Base-by-base conservation (phyloP, 2,329 filamentous ascomycete genomes). In the Eutypella sp. region DNA sequence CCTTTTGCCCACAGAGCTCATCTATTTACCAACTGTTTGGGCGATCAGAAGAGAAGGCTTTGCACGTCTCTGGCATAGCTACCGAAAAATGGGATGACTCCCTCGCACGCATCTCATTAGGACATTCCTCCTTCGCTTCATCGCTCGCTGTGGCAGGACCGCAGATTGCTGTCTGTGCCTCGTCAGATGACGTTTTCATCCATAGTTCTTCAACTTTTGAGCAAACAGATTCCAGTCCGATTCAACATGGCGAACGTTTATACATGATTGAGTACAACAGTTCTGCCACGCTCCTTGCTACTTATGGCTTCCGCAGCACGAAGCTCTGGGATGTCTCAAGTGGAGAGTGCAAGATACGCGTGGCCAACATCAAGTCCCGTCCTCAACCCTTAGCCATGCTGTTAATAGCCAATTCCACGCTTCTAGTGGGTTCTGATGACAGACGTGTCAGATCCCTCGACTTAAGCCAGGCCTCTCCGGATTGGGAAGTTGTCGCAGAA, bases 1-100 rank as follows among this genome's bases (percentile, higher is more conserved):
- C 67, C 2, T 63, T 73, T 34, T 71, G 68, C 47, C 68, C 69
- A 0, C 29, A 43, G 7, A 52, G 55, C 18, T 69, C 69, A 7
- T 50, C 57, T 3, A 62, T 69, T 3, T 60, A 62, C 44, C 53
- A 59, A 40, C 54, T 59, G 9, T 70, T 69, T 46, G 55, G 57
- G 1, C 45, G 54, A 37, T 31, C 23, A 16, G 55, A 59, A 25
- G 23, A n/a, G 3, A 47, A 39, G n/a, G 40, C n/a, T 1, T 41
- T 62, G 5, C 10, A 23, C 0, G 42, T 63, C 0, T 49, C 45
- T 2, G 56, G 57, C 0, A 33, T 49, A 13, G 49, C 51, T 6
- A 49, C 18, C 1, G 42, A 41, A 1, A 48, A 25, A 0, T 64
- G 62, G 61, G 56, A 61, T 29, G 60, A 64, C 33, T 57, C 33